Base-by-base conservation (phyloP, 2,329 filamentous ascomycete species). In the Nemania abortiva region DNA sequence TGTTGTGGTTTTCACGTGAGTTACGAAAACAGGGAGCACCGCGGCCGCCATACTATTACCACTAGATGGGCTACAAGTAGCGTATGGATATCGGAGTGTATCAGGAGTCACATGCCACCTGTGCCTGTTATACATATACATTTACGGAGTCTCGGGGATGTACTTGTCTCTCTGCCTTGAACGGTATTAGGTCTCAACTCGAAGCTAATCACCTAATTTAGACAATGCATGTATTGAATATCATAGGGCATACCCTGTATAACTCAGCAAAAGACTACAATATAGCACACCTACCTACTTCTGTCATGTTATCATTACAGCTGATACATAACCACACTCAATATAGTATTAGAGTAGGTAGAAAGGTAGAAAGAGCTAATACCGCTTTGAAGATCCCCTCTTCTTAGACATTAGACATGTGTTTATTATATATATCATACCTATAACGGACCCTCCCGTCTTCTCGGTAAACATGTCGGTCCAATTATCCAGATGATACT, bases 61-160 rank as follows among this genome's bases (percentile, higher is more conserved):
- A 37, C 31, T 63, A 70, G 66, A 70, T 45, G 54, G 45, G 29
- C 52, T 47, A 29, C 34, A 29, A 45, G 61, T 6, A 55, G 55
- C 50, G 57, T 42, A 65, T 39, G 39, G 55, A 31, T 58, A 55
- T 60, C 1, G 37, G 58, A 27, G 45, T 49, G 22, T 60, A 62
- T 55, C 45, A 61, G 11, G 39, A 37, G 47, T 20, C 49, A 63
- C 20, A 54, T 50, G 29, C n/a, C 24, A 31, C 20, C 37, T 27
- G 27, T 45, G 56, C 18, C 18, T 37, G 24, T 54, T 27, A 53
- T 58, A 7, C 34, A 15, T 31, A n/a, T 45, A 63, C 18, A 45
- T 22, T 47, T 15, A 6, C 49, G 50, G 20, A 42, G 22, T 34
- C 24, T 54, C 11, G 47, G 42, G 39, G 18, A 31, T 52, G 22